phyloP scores from a whole-genome alignment of 1,139 yeast species.

The Scheffersomyces quercinus region DNA sequence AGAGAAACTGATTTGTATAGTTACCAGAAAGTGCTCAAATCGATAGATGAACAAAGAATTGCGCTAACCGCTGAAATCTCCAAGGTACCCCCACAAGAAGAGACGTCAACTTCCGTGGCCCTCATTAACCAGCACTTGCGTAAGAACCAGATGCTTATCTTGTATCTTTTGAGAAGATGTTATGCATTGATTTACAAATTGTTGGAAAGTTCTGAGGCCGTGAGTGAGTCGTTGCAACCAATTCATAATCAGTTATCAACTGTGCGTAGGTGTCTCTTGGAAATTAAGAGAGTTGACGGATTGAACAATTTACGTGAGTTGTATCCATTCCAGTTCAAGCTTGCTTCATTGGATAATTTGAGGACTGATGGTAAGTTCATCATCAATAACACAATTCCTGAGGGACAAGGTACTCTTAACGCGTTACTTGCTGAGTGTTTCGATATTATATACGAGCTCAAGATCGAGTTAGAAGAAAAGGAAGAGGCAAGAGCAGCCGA shows the following conservation, averaged over 20 bases:
- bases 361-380: constrained; percentile 90
- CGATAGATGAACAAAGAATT: constrained; percentile 69
- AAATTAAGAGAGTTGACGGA: constrained; percentile 91
- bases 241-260: constrained; percentile 91
- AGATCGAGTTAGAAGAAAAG: constrained; percentile 80
- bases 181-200: constrained; percentile 86
- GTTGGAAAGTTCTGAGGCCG: constrained; percentile 91
- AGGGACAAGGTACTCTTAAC: constrained; percentile 92
- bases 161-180: constrained; percentile 84
- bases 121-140: constrained; percentile 21
- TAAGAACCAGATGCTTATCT: constrained; percentile 59
- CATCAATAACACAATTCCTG: constrained; percentile 86
- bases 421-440: constrained; percentile 92
- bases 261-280: constrained; percentile 83
- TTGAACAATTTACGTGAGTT: constrained; percentile 81
- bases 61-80: constrained; percentile 34
- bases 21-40: constrained; percentile 71
- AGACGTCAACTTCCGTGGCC: constrained; percentile 33
- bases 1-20: constrained; percentile 90
- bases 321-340: constrained; percentile 92
- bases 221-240: constrained; percentile 88
- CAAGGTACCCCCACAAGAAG: constrained; percentile 13
- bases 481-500: constrained; percentile 34
- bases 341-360: constrained; percentile 83
- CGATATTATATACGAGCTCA: constrained; percentile 86